A percentile compares a stretch with the other conserved stretches of the same genome.
Conservation (phyloP, 1,139 yeast genomes). For the Candida frijolesensis region DNA sequence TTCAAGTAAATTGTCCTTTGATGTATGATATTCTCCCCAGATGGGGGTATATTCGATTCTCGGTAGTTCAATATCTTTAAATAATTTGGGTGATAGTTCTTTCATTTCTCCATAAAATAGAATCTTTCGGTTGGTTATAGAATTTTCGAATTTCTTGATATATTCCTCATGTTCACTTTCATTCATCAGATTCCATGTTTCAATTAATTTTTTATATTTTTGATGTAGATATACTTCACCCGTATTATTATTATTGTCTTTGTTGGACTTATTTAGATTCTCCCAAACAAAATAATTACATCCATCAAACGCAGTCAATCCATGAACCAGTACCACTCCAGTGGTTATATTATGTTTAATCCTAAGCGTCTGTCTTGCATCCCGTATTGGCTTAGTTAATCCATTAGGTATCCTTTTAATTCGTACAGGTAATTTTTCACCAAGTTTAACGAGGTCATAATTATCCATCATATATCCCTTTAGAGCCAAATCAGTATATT, state of each 20-base stretch:
- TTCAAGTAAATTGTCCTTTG: neutral
- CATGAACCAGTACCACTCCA: neutral
- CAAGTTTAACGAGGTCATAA: neutral
- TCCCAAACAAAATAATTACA: conserved; percentile 3
- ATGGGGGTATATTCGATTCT: neutral
- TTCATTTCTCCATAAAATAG: conserved; percentile 30
- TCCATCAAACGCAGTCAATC: neutral
- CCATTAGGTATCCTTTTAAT: neutral
- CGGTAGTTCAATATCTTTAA: neutral
- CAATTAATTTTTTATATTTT: neutral
- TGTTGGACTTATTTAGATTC: neutral
- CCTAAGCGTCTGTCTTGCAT: neutral
- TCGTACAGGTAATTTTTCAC: neutral
- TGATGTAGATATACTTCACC: neutral
- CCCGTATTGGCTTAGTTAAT: neutral
- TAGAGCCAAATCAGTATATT: neutral
- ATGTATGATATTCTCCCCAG: neutral
- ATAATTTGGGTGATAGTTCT: conserved; percentile 23
- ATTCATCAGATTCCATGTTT: conserved; percentile 29
- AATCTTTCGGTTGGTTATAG: conserved; percentile 31
- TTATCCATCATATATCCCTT: neutral
- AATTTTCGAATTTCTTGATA: conserved; percentile 27
- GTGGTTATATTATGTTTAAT: conserved; percentile 3
- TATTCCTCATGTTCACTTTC: conserved; percentile 26
- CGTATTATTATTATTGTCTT: neutral